Evolutionary conservation across 257 asterid genomes (phyloP), one percentile per base, ranked within the genome.

Genomic region (Phtheirospermum japonicum): DNA sequence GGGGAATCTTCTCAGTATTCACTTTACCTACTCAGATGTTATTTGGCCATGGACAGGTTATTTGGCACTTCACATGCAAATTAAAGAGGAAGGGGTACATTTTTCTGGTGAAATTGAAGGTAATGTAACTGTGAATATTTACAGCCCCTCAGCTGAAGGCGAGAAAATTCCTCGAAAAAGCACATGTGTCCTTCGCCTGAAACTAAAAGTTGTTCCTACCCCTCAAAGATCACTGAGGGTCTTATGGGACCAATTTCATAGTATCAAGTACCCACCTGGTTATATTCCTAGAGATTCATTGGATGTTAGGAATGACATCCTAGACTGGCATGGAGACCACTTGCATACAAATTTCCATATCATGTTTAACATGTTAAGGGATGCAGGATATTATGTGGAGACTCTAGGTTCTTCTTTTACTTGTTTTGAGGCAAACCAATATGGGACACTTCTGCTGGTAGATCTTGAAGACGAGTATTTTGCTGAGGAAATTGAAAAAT

Each of bases 11-110:
- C 90, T 93, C 59, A 83, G 85, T 77, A 75, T 93, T 68, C 96
- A 78, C 58, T 93, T 93, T 63, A 83, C 96, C 52, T 85, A 89
- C 76, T 87, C 99, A 14, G 88, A 87, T 58, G 84, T 93, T 70
- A 83, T 89, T 75, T 93, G 99, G 99, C 99, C 99, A 31, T 93
- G 99, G 99, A 89, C 97, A 57, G 99, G 99, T 65, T 87, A 82
- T 82, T 79, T 93, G 69, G 95, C 96, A 20, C 83, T 93, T 66
- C 91, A 93, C 81, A 79, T 93, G 94, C 95, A 93, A 85, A 83
- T 93, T 79, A 89, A 89, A 71, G 99, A 93, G 32, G 99, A 93
- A 72, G 99, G 95, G 57, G 80, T 76, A 51, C 86, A 71, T 55
- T 93, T 89, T 82, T 85, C 94, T 45, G 99, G 99, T 64, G 88